Percentiles rank a stretch among this genome's conserved stretches.
Evolutionary conservation across 208 protist genomes (phyloP).

Genomic region (Acanthamoeba castellanii): DNA sequence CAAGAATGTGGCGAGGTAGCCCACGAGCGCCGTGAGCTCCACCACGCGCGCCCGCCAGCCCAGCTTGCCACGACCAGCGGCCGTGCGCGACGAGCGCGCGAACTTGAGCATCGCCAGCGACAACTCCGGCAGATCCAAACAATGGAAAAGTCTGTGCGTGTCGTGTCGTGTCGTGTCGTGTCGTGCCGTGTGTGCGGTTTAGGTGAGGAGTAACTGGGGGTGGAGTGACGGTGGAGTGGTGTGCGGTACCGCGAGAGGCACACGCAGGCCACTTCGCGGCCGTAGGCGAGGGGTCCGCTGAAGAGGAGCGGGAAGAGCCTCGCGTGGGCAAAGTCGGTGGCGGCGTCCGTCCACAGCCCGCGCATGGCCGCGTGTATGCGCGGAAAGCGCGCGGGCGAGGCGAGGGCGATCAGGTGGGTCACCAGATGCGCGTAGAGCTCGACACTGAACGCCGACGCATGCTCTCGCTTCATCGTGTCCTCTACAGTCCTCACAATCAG

Average conservation of each 20-base stretch:
- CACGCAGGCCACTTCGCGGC: conserved; percentile 9
- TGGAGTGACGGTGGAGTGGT: no score
- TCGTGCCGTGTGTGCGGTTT: not conserved
- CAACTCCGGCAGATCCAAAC: conserved; percentile 12
- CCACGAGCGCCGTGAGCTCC: conserved; percentile 2
- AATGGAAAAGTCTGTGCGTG: not conserved
- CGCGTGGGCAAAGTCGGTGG: not conserved
- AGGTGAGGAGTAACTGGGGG: no score
- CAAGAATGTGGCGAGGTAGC: not conserved
- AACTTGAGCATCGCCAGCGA: not conserved
- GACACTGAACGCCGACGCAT: not conserved
- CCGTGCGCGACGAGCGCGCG: not conserved
- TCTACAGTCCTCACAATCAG: no score
- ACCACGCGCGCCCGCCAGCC: conserved; percentile 10
- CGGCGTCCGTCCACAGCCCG: no score
- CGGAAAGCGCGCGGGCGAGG: conserved; percentile 1
- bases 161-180: not conserved
- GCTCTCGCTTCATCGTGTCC: not conserved
- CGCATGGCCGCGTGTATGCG: not conserved
- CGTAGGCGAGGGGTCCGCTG: not conserved
- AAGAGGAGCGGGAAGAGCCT: not conserved
- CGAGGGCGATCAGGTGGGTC: not conserved
- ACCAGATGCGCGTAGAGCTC: not conserved
- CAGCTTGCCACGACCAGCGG: not conserved
- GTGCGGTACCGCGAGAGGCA: not conserved